A percentile compares a stretch with the other conserved stretches of the same genome.
Conservation (phyloP, 495 filamentous ascomycete species). For the Neurospora sp. region DNA sequence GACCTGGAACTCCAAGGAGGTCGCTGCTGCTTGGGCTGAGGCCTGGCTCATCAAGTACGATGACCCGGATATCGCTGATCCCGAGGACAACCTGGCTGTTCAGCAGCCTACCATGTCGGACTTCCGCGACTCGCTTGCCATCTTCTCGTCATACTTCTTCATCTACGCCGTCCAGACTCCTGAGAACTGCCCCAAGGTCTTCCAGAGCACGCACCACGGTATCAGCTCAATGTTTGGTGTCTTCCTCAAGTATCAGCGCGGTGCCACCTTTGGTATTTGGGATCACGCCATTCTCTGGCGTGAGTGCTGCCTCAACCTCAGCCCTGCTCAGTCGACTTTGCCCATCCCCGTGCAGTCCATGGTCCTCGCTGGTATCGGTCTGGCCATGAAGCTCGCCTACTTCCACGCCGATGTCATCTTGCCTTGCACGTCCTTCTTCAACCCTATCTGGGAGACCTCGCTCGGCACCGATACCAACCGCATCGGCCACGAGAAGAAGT, state of each 20-base stretch:
- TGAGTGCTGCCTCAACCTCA: slow-evolving; percentile 45
- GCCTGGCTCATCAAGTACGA: slow-evolving; percentile 52
- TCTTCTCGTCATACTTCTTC: slow-evolving; percentile 59
- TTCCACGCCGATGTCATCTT: slow-evolving; percentile 56
- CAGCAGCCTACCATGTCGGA: slow-evolving; percentile 49
- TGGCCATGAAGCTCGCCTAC: slow-evolving; percentile 22
- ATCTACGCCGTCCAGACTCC: slow-evolving; percentile 60
- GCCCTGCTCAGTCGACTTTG: slow-evolving; percentile 13
- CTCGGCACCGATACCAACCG: slow-evolving; percentile 50
- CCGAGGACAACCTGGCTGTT: slow-evolving; percentile 44
- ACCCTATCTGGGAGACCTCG: slow-evolving; percentile 58
- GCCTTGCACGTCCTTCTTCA: slow-evolving; percentile 58
- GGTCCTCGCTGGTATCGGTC: slow-evolving; percentile 29
- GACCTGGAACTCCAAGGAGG: slow-evolving; percentile 51
- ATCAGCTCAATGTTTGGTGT: slow-evolving; percentile 55
- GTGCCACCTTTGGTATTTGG: slow-evolving; percentile 55
- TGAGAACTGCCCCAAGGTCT: slow-evolving; percentile 51
- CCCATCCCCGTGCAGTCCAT: slow-evolving; percentile 39
- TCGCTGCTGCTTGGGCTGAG: slow-evolving; percentile 51
- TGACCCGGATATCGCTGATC: slow-evolving; percentile 37
- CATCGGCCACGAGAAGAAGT: slow-evolving; percentile 48
- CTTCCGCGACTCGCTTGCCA: slow-evolving; percentile 46
- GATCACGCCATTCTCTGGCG: slow-evolving; percentile 59
- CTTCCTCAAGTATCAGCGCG: slow-evolving; percentile 54
- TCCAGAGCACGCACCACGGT: slow-evolving; percentile 59